Evolutionary conservation across 441 rosid species (phyloP).

Genomic region (Populus trichocarpa): DNA sequence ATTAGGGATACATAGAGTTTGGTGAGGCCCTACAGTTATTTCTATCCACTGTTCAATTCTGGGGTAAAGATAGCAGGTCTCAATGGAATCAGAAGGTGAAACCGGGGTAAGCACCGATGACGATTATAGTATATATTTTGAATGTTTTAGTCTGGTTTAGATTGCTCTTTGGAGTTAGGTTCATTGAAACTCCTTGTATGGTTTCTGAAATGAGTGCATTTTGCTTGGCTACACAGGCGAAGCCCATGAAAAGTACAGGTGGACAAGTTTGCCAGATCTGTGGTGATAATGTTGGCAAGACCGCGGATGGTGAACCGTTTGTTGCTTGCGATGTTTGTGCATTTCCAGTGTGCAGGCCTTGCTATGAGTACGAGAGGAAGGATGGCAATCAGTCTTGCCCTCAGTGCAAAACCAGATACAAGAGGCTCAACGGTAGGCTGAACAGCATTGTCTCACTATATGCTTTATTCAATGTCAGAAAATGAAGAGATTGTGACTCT

Average conservation of each 20-base stretch:
- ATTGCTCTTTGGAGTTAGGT: not conserved
- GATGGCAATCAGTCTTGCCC: too few species aligned
- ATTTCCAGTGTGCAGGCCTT: too few species aligned
- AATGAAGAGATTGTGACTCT: not conserved
- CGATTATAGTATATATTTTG: not conserved
- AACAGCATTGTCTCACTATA: not conserved
- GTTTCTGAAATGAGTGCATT: constrained; percentile 6
- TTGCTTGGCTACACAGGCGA: constrained; percentile 41
- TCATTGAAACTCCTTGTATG: not conserved
- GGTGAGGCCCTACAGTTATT: constrained; percentile 16
- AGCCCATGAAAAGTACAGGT: constrained; percentile 49
- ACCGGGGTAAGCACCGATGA: constrained; percentile 45
- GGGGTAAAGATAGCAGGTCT: constrained; percentile 11
- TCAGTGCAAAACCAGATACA: too few species aligned
- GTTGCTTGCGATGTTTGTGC: too few species aligned
- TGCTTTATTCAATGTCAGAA: not conserved
- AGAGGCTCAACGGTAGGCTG: constrained; percentile 67
- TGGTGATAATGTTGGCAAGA: too few species aligned
- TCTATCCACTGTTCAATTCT: constrained; percentile 17
- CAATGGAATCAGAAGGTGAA: constrained; percentile 82
- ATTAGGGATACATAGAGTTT: constrained; percentile 26
- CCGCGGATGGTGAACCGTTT: too few species aligned
- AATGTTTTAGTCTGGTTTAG: not conserved
- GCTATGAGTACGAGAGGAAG: too few species aligned
- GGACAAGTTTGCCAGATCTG: too few species aligned